Base-by-base conservation (phyloP, 176 grass and related monocot genomes). In the Ensete glaucum region DNA sequence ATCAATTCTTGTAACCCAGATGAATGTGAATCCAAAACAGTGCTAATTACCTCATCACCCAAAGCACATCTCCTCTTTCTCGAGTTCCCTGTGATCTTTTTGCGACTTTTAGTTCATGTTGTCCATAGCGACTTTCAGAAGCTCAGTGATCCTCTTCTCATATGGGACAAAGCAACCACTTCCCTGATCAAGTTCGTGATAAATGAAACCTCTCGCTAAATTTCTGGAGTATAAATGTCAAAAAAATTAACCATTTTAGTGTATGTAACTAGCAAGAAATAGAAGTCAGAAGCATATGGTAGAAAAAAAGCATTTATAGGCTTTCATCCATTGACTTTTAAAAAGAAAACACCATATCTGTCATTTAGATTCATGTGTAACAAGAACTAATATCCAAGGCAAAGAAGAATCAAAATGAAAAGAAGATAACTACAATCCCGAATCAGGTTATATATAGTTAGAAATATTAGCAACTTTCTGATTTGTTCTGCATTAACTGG, bases 131-230 rank as follows among this genome's bases (percentile, higher is more conserved):
- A 71, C 69, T 71, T 71, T 71, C 48, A 71, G 19, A 48, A 71
- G 49, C 17, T 71, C 69, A 24, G 69, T 71, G n/a, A 71, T 71
- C 69, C 69, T 71, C 69, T 53, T 71, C 11, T 71, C 69, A 52
- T 71, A 53, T 52, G 69, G 69, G 8, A 43, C 69, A 71, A 71
- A 21, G 15, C 69, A 29, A 51, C 43, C 69, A 53, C 69, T 71
- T 71, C 34, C 7, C 69, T 52, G 34, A 71, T 71, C 50, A 71
- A 71, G 51, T 52, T 71, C 50, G n/a, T 52, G 51, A 53, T 43
- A 71, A 71, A 52, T 71, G 49, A 13, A 71, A 49, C 6, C 34
- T 20, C n/a, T 71, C 51, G 69, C 69, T 71, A 11, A 49, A 52
- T 71, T 52, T 71, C 69, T 71, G 16, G 6, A 11, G 19, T 2